Base-by-base conservation (phyloP, 2,329 filamentous ascomycete genomes). In the Pseudocercospora pini-densiflorae region DNA sequence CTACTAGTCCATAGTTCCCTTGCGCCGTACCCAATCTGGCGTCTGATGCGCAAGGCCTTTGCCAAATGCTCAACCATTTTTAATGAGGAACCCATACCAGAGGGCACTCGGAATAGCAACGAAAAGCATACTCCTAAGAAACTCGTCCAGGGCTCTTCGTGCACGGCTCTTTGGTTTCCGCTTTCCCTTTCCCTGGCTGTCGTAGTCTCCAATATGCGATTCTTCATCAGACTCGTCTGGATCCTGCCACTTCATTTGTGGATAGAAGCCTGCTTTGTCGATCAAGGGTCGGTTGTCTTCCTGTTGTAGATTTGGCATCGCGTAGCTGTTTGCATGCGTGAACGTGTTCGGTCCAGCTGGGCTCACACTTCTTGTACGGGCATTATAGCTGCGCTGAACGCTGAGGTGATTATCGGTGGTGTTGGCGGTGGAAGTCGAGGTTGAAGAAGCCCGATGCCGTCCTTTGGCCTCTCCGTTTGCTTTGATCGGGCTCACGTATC, bases 241-340 rank as follows among this genome's bases (percentile, higher is more conserved):
- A 72, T 79, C 63, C 60, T 72, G 69, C 74, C 76, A 70, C 68
- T 71, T 59, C 68, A 76, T 58, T 57, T 76, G 55, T 5, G 75
- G 76, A 62, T 79, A 79, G 68, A 79, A 81, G 1, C 78, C 81
- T 3, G 81, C 81, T 68, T 82, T 78, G 54, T 81, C 78, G 14
- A 81, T 76, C 40, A 81, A 74, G 6, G 78, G 77, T 1, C 55
- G 55, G 33, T 74, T 76, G 31, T 71, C 66, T 51, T 74, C 59
- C 53, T 70, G 61, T 9, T 69, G 65, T 5, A 65, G 54, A 59
- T 64, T 63, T 8, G 67, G 70, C 21, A 66, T 62, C 8, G 49
- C 62, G 47, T 70, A 66, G 9, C 76, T 74, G 24, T 71, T 70
- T 0, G 65, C 65, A 43, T 58, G 55, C 31, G 55, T 58, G 33